phyloP scores from a whole-genome alignment of 2,329 filamentous ascomycete genomes.

The Hypoxylon rubiginosum region DNA sequence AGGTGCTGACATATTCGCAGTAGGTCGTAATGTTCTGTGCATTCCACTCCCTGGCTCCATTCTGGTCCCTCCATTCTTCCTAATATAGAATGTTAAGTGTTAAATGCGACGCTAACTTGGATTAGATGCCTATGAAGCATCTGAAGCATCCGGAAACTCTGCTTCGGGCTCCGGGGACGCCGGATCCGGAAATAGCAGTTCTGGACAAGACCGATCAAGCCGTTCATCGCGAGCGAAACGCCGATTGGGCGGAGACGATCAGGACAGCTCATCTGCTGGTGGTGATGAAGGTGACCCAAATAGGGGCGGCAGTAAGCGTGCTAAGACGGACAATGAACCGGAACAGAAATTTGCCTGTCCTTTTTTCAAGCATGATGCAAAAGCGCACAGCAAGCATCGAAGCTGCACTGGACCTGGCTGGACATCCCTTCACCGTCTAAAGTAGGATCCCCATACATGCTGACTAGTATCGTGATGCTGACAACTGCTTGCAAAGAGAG shows the following conservation, averaged over 20 bases:
- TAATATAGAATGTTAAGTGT: neutral
- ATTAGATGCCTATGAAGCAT: constrained; percentile 46
- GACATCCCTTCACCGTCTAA: constrained; percentile 50
- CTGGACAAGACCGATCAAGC: constrained; percentile 34
- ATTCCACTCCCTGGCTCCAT: neutral
- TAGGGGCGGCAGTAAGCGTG: constrained; percentile 55
- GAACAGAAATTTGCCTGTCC: constrained; percentile 54
- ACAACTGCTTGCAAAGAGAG: constrained; percentile 41
- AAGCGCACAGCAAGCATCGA: constrained; percentile 40
- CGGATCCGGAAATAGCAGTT: constrained; percentile 14
- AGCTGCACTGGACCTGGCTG: constrained; percentile 47
- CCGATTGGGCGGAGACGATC: constrained; percentile 47
- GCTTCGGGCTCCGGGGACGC: constrained; percentile 8
- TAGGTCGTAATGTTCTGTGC: constrained; percentile 21
- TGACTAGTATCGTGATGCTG: neutral
- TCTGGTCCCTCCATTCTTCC: neutral
- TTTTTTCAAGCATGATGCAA: constrained; percentile 54
- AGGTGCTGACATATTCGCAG: constrained; percentile 22
- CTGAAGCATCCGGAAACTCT: constrained; percentile 43
- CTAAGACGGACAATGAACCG: constrained; percentile 52
- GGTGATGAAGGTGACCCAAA: constrained; percentile 50
- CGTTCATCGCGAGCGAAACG: constrained; percentile 46
- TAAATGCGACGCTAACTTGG: constrained; percentile 10
- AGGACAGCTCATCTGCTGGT: constrained; percentile 46
- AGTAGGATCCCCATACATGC: constrained; percentile 41